Percentiles rank a stretch among this genome's conserved stretches.
These are phyloP conservation scores for Dalechampia spathulata DNA, from an alignment of 441 rosid genomes.

Conservation along the genomic window DNA sequence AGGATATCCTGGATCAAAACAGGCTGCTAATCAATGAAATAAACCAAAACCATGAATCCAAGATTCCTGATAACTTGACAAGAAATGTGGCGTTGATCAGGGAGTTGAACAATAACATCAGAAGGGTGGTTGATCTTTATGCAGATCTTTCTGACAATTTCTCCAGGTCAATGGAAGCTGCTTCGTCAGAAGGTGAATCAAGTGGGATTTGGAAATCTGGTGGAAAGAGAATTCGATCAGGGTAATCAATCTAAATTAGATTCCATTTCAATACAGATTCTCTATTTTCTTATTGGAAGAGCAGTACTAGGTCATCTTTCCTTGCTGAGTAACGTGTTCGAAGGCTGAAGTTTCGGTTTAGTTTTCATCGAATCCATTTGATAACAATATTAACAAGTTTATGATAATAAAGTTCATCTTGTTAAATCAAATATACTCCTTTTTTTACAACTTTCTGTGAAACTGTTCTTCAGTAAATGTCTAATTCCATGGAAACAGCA, in stretches of 20 bases:
- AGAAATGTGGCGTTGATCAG: constrained; percentile 69
- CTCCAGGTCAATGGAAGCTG: constrained; percentile 50
- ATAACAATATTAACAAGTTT: too few relatives aligned
- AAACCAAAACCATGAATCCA: constrained; percentile 89
- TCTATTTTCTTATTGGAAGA: constrained; percentile 16
- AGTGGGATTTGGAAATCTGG: constrained; percentile 49
- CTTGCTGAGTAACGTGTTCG: constrained; percentile 1
- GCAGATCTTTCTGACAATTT: constrained; percentile 62
- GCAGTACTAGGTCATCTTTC: constrained; percentile 5
- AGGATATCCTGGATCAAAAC: constrained; percentile 71
- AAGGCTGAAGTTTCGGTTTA: too few relatives aligned
- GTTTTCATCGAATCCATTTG: too few relatives aligned
- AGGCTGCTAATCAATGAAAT: constrained; percentile 73
- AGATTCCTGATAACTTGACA: constrained; percentile 63
- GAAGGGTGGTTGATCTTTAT: constrained; percentile 71
- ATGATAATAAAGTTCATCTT: constrained; percentile 6
- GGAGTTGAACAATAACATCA: constrained; percentile 84
- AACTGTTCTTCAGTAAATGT: background rate
- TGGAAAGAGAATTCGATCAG: constrained; percentile 71
- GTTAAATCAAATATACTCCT: constrained; percentile 17
- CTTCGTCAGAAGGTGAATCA: constrained; percentile 69
- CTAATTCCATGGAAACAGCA: background rate
- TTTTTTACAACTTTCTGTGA: constrained; percentile 2
- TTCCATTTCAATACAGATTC: constrained; percentile 11
- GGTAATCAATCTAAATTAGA: constrained; percentile 27